A percentile compares a stretch with the other conserved stretches of the same genome.
Evolutionary conservation across 2,329 filamentous ascomycete genomes (phyloP).

Genomic region (Epichloe sp.): DNA sequence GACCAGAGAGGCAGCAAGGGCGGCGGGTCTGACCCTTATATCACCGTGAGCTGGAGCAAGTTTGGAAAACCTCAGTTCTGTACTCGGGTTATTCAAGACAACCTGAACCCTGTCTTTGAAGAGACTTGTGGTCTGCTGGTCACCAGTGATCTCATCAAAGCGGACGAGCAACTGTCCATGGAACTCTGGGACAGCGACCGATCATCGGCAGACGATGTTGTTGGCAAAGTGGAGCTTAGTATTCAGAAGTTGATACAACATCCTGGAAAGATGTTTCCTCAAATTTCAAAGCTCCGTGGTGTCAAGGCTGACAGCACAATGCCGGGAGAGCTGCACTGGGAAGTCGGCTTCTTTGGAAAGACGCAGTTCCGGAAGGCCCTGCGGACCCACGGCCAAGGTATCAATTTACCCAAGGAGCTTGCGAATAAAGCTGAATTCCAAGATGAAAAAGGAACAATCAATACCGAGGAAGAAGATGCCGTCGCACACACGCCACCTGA

Average conservation of each 20-base stretch:
- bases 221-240: conserved; percentile 85
- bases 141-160: conserved; percentile 81
- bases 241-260: conserved; percentile 91
- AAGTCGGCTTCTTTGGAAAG: conserved; percentile 90
- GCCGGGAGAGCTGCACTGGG: conserved; percentile 91
- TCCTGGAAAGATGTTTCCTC: conserved; percentile 83
- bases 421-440: conserved; percentile 65
- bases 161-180: conserved; percentile 81
- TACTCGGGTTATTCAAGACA: conserved; percentile 88
- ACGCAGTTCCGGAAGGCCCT: conserved; percentile 75
- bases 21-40: conserved; percentile 89
- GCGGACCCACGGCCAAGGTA: conserved; percentile 75
- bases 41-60: conserved; percentile 88
- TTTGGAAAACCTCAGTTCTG: conserved; percentile 98
- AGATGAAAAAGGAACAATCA: conserved; percentile 67
- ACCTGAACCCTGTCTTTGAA: conserved; percentile 85
- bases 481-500: conserved; percentile 85
- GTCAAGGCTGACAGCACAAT: conserved; percentile 75
- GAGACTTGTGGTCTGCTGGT: conserved; percentile 78
- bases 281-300: conserved; percentile 70
- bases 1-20: conserved; percentile 69
- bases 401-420: conserved; percentile 59
- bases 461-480: conserved; percentile 62
- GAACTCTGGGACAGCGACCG: conserved; percentile 96
- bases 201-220: conserved; percentile 83